phyloP scores from a whole-genome alignment of 1,284 basidiomycete genomes.

The Xerocomus minutiporus region DNA sequence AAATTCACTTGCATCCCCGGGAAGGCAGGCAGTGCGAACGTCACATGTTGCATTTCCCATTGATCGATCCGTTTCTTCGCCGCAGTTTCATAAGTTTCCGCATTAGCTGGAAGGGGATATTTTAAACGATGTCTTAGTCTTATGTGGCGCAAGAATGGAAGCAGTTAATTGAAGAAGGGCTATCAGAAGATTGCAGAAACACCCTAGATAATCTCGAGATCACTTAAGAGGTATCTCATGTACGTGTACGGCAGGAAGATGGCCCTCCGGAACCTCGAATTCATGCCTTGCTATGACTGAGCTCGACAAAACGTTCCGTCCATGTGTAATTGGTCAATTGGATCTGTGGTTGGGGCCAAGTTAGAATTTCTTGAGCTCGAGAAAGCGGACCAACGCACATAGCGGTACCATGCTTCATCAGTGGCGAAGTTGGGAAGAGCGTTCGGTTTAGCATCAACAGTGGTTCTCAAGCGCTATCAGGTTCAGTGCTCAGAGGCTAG shows the following conservation, averaged over 20 bases:
- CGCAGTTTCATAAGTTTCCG: too few relatives aligned
- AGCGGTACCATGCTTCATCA: constrained; percentile 27
- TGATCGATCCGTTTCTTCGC: too few relatives aligned
- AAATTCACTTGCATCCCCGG: too few relatives aligned
- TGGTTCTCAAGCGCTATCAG: constrained; percentile 19
- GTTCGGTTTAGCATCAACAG: constrained; percentile 13
- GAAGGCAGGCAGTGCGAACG: too few relatives aligned
- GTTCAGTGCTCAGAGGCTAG: background rate
- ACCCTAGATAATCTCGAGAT: background rate
- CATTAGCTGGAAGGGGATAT: too few relatives aligned
- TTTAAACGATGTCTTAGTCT: background rate
- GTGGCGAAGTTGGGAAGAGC: constrained; percentile 22
- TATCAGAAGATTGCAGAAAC: background rate
- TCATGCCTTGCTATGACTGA: constrained; percentile 15
- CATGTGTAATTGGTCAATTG: constrained; percentile 21
- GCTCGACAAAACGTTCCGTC: constrained; percentile 29
- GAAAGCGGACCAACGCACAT: constrained; percentile 15
- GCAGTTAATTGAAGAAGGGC: background rate
- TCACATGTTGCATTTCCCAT: too few relatives aligned
- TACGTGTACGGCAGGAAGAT: constrained; percentile 6
- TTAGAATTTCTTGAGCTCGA: background rate
- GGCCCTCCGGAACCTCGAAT: background rate
- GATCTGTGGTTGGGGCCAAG: constrained; percentile 8
- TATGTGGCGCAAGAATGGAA: constrained; percentile 5
- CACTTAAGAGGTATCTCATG: background rate